Evolutionary conservation across 1,284 basidiomycete genomes (phyloP).

Genomic region (Naganishia sp.): DNA sequence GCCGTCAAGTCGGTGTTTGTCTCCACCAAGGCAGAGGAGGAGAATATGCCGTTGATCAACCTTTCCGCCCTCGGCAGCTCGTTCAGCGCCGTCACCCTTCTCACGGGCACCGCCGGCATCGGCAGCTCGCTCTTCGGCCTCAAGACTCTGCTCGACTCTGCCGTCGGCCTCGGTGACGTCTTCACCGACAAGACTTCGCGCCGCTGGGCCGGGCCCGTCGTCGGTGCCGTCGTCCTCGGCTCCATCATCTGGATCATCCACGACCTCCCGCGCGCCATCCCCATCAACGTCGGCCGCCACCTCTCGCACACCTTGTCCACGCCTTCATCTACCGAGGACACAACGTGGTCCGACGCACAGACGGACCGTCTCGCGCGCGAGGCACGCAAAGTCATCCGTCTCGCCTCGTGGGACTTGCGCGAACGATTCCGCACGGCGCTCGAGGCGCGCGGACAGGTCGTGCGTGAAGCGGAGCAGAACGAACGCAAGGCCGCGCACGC

Average conservation of each 20-base stretch:
- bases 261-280: slow-evolving; percentile 87
- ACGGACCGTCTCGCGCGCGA: slow-evolving; percentile 75
- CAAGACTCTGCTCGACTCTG: slow-evolving; percentile 73
- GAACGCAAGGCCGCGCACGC: slow-evolving; percentile 70
- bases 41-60: slow-evolving; percentile 67
- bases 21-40: slow-evolving; percentile 55
- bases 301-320: slow-evolving; percentile 58
- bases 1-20: slow-evolving; percentile 56
- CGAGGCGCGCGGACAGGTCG: slow-evolving; percentile 73
- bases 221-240: slow-evolving; percentile 75
- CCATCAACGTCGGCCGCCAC: slow-evolving; percentile 83
- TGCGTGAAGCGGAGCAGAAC: slow-evolving; percentile 73
- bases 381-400: slow-evolving; percentile 87
- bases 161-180: slow-evolving; percentile 72
- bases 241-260: slow-evolving; percentile 78
- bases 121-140: slow-evolving; percentile 60
- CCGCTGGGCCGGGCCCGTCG: slow-evolving; percentile 82
- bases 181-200: slow-evolving; percentile 78
- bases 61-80: slow-evolving; percentile 69
- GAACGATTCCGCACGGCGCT: slow-evolving; percentile 80
- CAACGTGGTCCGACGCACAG: slow-evolving; percentile 60
- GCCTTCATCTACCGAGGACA: slow-evolving; percentile 42
- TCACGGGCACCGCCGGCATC: slow-evolving; percentile 65
- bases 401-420: slow-evolving; percentile 88
- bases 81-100: slow-evolving; percentile 79